Base-by-base conservation (phyloP, 371 early-diverging fungal species). In the Circinella umbellata region DNA sequence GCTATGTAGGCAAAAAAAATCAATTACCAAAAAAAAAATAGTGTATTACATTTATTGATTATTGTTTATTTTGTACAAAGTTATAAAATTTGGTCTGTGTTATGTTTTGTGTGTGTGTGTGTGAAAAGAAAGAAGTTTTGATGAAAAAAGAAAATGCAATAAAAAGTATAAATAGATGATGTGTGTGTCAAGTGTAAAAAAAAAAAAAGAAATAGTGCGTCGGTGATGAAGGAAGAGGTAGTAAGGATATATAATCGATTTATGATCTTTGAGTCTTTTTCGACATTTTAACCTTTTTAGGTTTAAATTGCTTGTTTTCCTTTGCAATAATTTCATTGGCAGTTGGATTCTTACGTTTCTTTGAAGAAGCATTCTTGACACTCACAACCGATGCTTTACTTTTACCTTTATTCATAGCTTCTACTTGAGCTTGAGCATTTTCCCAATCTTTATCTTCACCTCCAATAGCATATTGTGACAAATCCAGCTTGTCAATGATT, bases 401-500 rank as follows among this genome's bases (percentile, higher is more conserved):
- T 63, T 73, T 78, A 8, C 80, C 84, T 9, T 73, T 59, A 10
- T 73, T 46, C 48, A 82, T 36, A 3, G 84, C 83, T 66, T 81
- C 80, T 49, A 91, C 82, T 70, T 89, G 90, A 0, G 79, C 74
- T 72, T 87, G 84, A 10, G 90, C 92, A 62, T 74, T 71, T 3
- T 83, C 67, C 92, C 94, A 95, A 57, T 93, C 93, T 55, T 90
- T 82, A 9, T 89, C 87, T 34, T 84, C 85, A 27, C 89, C 92
- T n/a, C 85, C 87, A 69, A 95, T 93, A 3, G 93, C 92, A 70
- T 90, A 93, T 70, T 89, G 83, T 17, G 81, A 78, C 18, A 95
- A 74, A 78, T 96, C 93, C 62, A 97, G 80, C 36, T 91, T 80
- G 60, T 93, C 89, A 69, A 98, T 89, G 57, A 97, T 74, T 63